A percentile compares a stretch with the other conserved stretches of the same genome.
phyloP scores from a whole-genome alignment of 1,139 yeast species.

The Yamadazyma atlantica region DNA sequence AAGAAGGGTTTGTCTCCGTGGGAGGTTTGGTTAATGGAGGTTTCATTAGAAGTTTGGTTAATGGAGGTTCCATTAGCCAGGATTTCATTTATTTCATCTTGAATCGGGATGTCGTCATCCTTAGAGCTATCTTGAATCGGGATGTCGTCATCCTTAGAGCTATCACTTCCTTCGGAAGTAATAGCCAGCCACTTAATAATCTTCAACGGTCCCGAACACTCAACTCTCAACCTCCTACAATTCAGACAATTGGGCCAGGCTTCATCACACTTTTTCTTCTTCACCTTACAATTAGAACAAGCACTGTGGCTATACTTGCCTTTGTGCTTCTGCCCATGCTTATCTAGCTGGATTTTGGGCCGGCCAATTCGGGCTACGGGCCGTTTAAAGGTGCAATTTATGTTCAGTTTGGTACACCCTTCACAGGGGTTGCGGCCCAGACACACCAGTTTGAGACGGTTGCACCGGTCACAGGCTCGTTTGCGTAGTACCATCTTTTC shows the following conservation, averaged over 20 bases:
- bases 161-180: neutral
- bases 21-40: too few relatives aligned
- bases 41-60: too few relatives aligned
- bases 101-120: too few relatives aligned
- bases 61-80: too few relatives aligned
- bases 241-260: conserved; percentile 52
- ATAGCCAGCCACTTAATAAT: neutral
- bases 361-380: conserved; percentile 15
- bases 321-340: neutral
- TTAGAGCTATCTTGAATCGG: too few relatives aligned
- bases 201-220: conserved; percentile 26
- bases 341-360: conserved; percentile 8
- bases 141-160: too few relatives aligned
- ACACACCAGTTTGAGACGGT: conserved; percentile 18
- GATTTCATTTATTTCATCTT: too few relatives aligned
- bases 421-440: conserved; percentile 13
- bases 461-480: conserved; percentile 20
- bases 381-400: conserved; percentile 13
- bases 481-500: conserved; percentile 5
- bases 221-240: conserved; percentile 45
- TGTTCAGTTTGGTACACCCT: conserved; percentile 9
- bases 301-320: conserved; percentile 40
- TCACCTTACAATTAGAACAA: conserved; percentile 57
- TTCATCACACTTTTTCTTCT: conserved; percentile 68
- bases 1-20: too few relatives aligned